phyloP scores from a whole-genome alignment of 352 stramenopile species.

The Pythium dissimile region DNA sequence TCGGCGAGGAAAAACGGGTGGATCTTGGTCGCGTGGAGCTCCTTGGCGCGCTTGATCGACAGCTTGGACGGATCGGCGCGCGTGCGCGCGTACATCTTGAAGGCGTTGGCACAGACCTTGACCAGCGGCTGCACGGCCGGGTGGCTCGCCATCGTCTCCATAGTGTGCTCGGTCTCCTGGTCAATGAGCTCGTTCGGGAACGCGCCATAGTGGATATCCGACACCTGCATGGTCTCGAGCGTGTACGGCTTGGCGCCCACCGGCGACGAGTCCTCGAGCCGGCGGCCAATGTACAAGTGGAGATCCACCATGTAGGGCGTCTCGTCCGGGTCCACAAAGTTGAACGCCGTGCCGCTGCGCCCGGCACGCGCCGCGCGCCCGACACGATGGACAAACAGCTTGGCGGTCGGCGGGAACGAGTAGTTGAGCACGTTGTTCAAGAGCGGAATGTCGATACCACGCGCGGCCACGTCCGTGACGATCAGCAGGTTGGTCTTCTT shows the following conservation, averaged over 20 bases:
- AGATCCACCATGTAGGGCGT: constrained; percentile 99
- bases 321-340: constrained; percentile 97
- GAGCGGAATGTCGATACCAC: constrained; percentile 94
- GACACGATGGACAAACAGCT: constrained; percentile 96
- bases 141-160: constrained; percentile 83
- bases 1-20: constrained; percentile 91
- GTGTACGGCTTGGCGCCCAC: constrained; percentile 77
- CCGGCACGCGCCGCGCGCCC: constrained; percentile 95
- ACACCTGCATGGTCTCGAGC: constrained; percentile 91
- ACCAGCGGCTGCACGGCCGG: constrained; percentile 70
- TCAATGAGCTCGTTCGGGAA: constrained; percentile 96
- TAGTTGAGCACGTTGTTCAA: constrained; percentile 98
- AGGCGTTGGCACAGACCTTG: constrained; percentile 94
- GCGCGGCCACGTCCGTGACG: constrained; percentile 93
- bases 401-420: constrained; percentile 91
- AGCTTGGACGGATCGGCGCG: constrained; percentile 94
- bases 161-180: constrained; percentile 94
- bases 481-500: constrained; percentile 91
- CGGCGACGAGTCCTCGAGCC: constrained; percentile 71
- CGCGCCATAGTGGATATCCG: constrained; percentile 97
- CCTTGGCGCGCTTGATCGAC: constrained; percentile 94
- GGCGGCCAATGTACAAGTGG: constrained; percentile 93
- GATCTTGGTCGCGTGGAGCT: constrained; percentile 86
- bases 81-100: constrained; percentile 97
- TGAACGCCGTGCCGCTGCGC: constrained; percentile 93